phyloP scores from a whole-genome alignment of 2,329 filamentous ascomycete genomes.

The Arthroderma sp. region DNA sequence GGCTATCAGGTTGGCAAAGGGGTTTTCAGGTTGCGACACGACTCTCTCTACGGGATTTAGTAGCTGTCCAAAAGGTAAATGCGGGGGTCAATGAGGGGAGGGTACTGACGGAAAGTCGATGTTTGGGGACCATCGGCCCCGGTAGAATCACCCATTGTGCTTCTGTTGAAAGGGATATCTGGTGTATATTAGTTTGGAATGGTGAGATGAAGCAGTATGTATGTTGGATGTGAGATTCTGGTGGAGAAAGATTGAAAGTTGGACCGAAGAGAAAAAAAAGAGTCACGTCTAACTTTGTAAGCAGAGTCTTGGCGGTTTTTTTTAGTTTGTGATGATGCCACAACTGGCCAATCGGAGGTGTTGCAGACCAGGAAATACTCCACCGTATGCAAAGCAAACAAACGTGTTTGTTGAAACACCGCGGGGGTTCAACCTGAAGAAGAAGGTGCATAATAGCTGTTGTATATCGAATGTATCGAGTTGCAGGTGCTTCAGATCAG shows the following conservation, averaged over 20 bases:
- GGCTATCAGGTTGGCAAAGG: conserved; percentile 71
- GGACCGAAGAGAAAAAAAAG: not conserved
- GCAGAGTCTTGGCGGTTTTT: not conserved
- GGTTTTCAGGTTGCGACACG: conserved; percentile 70
- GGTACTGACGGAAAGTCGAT: conserved; percentile 10
- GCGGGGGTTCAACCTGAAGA: too few species aligned
- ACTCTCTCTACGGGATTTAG: conserved; percentile 44
- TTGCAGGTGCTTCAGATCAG: too few species aligned
- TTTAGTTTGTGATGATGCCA: not conserved
- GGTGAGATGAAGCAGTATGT: not conserved
- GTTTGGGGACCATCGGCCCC: conserved; percentile 1
- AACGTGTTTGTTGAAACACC: too few species aligned
- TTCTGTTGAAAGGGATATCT: not conserved
- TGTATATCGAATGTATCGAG: too few species aligned
- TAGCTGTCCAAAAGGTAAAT: conserved; percentile 24
- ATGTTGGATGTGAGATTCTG: too few species aligned
- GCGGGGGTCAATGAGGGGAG: not conserved
- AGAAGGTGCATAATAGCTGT: too few species aligned
- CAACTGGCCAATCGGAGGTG: too few species aligned
- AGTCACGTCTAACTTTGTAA: not conserved
- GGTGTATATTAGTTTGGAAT: not conserved
- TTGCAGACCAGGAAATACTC: too few species aligned
- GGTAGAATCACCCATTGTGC: conserved; percentile 5
- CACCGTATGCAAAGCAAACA: too few species aligned
- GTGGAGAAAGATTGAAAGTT: too few species aligned